Conservation (phyloP, 140 eudicot species). For the Senecio squalidus region DNA sequence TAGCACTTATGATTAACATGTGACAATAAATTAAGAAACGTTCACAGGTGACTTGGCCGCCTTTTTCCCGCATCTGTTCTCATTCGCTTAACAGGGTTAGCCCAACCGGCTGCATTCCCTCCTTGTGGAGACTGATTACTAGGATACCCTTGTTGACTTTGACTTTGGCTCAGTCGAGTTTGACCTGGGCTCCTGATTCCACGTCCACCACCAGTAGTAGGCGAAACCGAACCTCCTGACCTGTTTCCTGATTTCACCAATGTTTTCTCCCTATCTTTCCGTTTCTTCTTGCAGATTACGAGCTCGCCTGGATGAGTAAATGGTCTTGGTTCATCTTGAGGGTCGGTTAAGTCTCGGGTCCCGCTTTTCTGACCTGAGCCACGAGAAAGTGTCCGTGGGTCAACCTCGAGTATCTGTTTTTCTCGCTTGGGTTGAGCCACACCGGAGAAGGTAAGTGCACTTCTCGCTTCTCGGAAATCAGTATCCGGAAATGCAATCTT, state of each 20-base stretch:
- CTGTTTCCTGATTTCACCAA: conserved; percentile 35
- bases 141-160: conserved; percentile 47
- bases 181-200: conserved; percentile 56
- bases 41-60: conserved; percentile 75
- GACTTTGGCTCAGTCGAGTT: conserved; percentile 37
- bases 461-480: conserved; percentile 82
- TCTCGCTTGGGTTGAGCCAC: conserved; percentile 53
- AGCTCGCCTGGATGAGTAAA: conserved; percentile 92
- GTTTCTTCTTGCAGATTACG: conserved; percentile 88
- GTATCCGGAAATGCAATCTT: conserved; percentile 62
- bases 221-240: conserved; percentile 59
- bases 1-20: conserved; percentile 14
- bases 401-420: conserved; percentile 40
- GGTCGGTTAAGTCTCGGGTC: conserved; percentile 20
- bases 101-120: conserved; percentile 63
- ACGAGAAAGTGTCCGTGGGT: conserved; percentile 55
- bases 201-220: conserved; percentile 32
- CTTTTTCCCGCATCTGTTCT: conserved; percentile 82
- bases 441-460: conserved; percentile 61
- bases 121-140: conserved; percentile 39
- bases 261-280: conserved; percentile 82
- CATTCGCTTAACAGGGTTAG: conserved; percentile 88
- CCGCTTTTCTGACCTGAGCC: conserved; percentile 44
- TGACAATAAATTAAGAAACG: conserved; percentile 14
- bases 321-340: conserved; percentile 41